Conservation (phyloP, 2,329 filamentous ascomycete species). For the Apiospora kogelbergensis region DNA sequence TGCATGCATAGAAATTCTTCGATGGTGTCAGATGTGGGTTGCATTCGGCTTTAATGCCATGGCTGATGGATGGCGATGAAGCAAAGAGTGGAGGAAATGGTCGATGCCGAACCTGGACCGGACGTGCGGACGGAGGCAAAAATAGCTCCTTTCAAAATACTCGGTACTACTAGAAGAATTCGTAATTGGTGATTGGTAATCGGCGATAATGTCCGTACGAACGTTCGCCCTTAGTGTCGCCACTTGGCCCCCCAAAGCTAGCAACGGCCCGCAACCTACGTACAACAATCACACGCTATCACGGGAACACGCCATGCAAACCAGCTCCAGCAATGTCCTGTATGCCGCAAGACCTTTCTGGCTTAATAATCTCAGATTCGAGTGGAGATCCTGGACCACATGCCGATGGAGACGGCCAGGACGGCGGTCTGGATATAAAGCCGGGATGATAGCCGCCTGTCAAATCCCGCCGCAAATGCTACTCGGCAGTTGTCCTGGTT, state of each 20-base stretch:
- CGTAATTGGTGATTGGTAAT: neutral
- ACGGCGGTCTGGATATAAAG: neutral
- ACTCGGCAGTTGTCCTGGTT: neutral
- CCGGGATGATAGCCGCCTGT: neutral
- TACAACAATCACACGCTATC: neutral
- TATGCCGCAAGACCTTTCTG: neutral
- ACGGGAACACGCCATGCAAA: neutral
- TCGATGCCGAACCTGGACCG: neutral
- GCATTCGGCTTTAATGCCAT: neutral
- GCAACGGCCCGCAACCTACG: conserved; percentile 1
- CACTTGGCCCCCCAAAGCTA: neutral
- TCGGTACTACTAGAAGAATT: neutral
- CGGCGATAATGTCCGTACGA: no score
- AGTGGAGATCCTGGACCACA: neutral
- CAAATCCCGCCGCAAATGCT: neutral
- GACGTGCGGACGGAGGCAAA: neutral
- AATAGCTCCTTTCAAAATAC: neutral
- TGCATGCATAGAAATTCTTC: neutral
- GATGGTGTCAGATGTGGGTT: neutral
- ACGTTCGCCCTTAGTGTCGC: neutral
- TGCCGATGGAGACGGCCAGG: neutral
- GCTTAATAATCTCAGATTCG: neutral
- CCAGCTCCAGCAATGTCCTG: neutral
- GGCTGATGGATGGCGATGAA: neutral
- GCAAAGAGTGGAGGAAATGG: neutral